Evolutionary conservation across 768 basidiomycete genomes (phyloP).

Genomic region (Termitomyces heimii): DNA sequence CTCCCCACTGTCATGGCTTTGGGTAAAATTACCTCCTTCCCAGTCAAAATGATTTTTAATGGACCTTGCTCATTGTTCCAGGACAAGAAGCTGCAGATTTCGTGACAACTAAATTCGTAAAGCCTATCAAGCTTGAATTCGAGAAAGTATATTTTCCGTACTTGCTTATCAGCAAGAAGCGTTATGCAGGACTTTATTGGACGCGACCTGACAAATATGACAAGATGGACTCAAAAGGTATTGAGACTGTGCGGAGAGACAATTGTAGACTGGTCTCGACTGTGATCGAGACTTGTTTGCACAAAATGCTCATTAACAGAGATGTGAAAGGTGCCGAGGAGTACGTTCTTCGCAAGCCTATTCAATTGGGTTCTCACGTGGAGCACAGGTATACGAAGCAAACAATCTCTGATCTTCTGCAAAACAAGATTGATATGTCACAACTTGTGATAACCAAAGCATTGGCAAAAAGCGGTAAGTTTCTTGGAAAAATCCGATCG

Average conservation of each 20-base stretch:
- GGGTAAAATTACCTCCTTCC: constrained; percentile 38
- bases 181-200: constrained; percentile 98
- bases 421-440: constrained; percentile 98
- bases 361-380: constrained; percentile 1
- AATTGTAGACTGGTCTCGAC: constrained; percentile 98
- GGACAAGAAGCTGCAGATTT: constrained; percentile 90
- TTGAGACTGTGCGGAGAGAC: constrained; percentile 98
- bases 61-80: constrained; percentile 23
- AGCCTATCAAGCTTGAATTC: constrained; percentile 98
- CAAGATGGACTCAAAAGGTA: constrained; percentile 99
- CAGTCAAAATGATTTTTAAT: neutral
- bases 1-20: constrained; percentile 84
- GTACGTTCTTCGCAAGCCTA: constrained; percentile 31
- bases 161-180: constrained; percentile 96
- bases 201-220: constrained; percentile 93
- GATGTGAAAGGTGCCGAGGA: constrained; percentile 92
- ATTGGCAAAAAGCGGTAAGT: constrained; percentile 74
- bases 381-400: constrained; percentile 80
- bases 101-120: constrained; percentile 86
- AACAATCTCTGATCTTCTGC: constrained; percentile 87
- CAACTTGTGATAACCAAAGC: constrained; percentile 99
- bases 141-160: constrained; percentile 99
- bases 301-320: constrained; percentile 95
- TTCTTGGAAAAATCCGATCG: neutral
- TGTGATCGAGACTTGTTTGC: constrained; percentile 95